These are phyloP conservation scores for Gossypium stocksii DNA, from an alignment of 345 rosid species.

Conservation along the genomic window DNA sequence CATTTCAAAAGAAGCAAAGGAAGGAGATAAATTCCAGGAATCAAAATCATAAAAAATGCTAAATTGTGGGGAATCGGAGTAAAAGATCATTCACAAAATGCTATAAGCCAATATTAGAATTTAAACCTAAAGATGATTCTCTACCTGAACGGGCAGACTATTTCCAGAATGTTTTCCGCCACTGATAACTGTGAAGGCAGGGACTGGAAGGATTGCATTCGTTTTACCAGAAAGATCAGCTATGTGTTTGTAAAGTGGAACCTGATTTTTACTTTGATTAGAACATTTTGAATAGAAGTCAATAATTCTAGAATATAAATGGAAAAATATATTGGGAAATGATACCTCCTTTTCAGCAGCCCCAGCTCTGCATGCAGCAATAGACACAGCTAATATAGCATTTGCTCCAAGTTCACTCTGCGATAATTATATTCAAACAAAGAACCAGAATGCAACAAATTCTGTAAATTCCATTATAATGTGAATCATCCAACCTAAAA, in stretches of 20 bases:
- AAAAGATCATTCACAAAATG: background rate
- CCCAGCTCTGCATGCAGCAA: slow-evolving; percentile 99
- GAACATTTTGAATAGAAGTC: slow-evolving; percentile 16
- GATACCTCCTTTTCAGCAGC: slow-evolving; percentile 95
- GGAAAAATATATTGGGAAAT: background rate
- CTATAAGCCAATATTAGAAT: background rate
- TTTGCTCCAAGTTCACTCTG: slow-evolving; percentile 93
- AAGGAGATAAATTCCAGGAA: background rate
- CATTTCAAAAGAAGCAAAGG: background rate
- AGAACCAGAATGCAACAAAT: slow-evolving; percentile 5
- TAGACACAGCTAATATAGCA: slow-evolving; percentile 89
- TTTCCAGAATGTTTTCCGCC: slow-evolving; percentile 93
- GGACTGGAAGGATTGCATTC: slow-evolving; percentile 71
- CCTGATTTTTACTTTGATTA: slow-evolving; percentile 39
- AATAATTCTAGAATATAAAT: background rate
- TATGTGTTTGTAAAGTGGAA: slow-evolving; percentile 86
- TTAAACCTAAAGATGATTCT: slow-evolving; percentile 2
- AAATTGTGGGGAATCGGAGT: background rate
- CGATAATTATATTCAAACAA: slow-evolving; percentile 15
- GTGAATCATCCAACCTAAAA: slow-evolving; percentile 31
- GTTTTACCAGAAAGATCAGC: slow-evolving; percentile 78
- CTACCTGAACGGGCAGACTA: slow-evolving; percentile 75
- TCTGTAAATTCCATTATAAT: slow-evolving; percentile 11
- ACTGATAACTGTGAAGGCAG: slow-evolving; percentile 87
- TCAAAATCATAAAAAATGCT: background rate